phyloP scores from a whole-genome alignment of 768 basidiomycete genomes.

The Lactifluus echinatus region DNA sequence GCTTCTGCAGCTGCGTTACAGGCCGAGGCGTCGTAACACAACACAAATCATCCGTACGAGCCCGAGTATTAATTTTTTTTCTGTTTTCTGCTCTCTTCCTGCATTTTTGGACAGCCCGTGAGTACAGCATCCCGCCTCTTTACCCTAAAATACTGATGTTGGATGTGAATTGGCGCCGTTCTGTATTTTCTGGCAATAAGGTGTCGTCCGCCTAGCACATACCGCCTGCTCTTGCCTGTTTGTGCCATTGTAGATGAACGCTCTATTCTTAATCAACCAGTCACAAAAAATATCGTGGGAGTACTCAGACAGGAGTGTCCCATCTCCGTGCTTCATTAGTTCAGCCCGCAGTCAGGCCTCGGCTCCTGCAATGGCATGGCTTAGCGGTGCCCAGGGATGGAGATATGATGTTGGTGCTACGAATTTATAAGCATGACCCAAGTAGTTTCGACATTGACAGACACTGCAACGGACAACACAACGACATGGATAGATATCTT shows the following conservation, averaged over 20 bases:
- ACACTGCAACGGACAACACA: too few relatives aligned
- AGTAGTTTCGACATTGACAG: neutral
- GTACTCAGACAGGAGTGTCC: neutral
- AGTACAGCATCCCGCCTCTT: too few relatives aligned
- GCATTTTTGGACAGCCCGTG: too few relatives aligned
- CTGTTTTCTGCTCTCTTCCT: too few relatives aligned
- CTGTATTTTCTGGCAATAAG: too few relatives aligned
- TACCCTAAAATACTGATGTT: too few relatives aligned
- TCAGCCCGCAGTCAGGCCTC: neutral
- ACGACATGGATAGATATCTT: too few relatives aligned
- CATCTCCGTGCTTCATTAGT: neutral
- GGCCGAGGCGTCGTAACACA: constrained; percentile 4
- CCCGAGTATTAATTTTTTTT: too few relatives aligned
- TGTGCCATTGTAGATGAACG: neutral
- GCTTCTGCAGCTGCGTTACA: constrained; percentile 9
- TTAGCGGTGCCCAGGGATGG: neutral
- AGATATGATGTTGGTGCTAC: neutral
- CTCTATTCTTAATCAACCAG: neutral
- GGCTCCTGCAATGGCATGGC: neutral
- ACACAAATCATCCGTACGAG: too few relatives aligned
- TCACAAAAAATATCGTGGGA: neutral
- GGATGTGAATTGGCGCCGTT: too few relatives aligned
- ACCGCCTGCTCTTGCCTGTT: too few relatives aligned
- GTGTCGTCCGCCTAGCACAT: too few relatives aligned
- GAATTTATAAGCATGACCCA: neutral